These are phyloP conservation scores for Ophiostoma australiae DNA, from an alignment of 2,329 filamentous ascomycete genomes.

Conservation along the genomic window DNA sequence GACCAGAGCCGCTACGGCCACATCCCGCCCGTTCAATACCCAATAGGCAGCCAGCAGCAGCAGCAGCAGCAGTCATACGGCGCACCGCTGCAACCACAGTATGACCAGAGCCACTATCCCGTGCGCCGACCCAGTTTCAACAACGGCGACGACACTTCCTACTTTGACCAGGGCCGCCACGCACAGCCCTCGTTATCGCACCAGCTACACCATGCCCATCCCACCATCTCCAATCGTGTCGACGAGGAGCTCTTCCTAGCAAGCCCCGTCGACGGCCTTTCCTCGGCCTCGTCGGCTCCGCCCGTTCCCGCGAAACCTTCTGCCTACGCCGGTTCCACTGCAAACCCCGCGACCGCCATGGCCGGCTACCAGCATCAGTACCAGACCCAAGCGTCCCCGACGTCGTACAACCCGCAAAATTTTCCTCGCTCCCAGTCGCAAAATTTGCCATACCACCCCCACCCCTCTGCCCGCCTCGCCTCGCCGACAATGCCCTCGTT, in stretches of 20 bases:
- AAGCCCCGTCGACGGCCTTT: conserved; percentile 39
- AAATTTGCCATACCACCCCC: conserved; percentile 41
- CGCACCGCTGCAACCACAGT: conserved; percentile 21
- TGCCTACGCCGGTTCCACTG: conserved; percentile 35
- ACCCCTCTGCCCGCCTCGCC: conserved; percentile 35
- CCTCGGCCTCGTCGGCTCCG: conserved; percentile 26
- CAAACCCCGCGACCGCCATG: conserved; percentile 36
- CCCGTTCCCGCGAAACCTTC: conserved; percentile 31
- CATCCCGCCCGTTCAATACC: conserved; percentile 61
- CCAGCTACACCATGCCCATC: conserved; percentile 21
- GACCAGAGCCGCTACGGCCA: conserved; percentile 61
- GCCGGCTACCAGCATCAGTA: conserved; percentile 51
- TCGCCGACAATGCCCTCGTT: conserved; percentile 37
- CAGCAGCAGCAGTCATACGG: conserved; percentile 19
- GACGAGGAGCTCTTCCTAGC: conserved; percentile 62
- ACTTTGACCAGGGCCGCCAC: conserved; percentile 39
- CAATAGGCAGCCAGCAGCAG: conserved; percentile 42
- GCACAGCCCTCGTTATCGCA: conserved; percentile 1
- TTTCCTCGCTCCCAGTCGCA: conserved; percentile 55
- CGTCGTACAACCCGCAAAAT: conserved; percentile 65
- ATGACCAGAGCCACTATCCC: conserved; percentile 38
- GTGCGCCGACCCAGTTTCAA: conserved; percentile 66
- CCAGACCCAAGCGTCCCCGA: conserved; percentile 43
- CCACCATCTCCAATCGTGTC: conserved; percentile 29
- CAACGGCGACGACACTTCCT: conserved; percentile 64